These are phyloP conservation scores for Cladosporium cucumerinum DNA, from an alignment of 2,329 filamentous ascomycete species.

Conservation along the genomic window DNA sequence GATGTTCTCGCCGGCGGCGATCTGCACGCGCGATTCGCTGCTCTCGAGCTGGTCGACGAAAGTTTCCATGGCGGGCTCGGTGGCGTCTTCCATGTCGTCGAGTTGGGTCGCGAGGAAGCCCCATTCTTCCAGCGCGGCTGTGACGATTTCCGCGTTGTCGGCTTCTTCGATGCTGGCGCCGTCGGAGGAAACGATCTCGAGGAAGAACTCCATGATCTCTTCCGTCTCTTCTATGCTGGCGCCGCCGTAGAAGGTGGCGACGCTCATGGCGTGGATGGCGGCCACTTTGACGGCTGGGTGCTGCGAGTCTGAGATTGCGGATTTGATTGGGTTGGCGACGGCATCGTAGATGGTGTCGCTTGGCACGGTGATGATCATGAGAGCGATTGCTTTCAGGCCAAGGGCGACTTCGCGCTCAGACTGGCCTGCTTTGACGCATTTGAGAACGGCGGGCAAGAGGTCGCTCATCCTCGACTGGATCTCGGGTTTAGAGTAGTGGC, in stretches of 20 bases:
- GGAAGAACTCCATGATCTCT: constrained; percentile 69
- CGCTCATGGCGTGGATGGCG: constrained; percentile 69
- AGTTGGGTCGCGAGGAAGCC: constrained; percentile 74
- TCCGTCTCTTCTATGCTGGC: constrained; percentile 63
- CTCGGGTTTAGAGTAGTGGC: constrained; percentile 63
- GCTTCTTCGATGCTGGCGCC: constrained; percentile 68
- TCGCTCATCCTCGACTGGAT: constrained; percentile 59
- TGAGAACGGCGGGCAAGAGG: constrained; percentile 62
- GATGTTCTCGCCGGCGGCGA: constrained; percentile 74
- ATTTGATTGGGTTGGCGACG: constrained; percentile 57
- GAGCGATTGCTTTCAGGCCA: constrained; percentile 67
- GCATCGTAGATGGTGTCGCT: constrained; percentile 65
- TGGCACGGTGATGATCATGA: constrained; percentile 66
- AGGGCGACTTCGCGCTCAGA: constrained; percentile 66
- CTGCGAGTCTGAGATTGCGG: constrained; percentile 63
- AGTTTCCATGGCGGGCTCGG: constrained; percentile 70
- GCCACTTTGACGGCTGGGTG: constrained; percentile 63
- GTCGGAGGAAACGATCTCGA: constrained; percentile 77
- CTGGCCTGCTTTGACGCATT: constrained; percentile 65
- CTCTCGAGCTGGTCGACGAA: constrained; percentile 85
- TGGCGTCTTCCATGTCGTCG: constrained; percentile 68
- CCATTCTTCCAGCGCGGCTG: constrained; percentile 74
- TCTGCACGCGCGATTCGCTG: constrained; percentile 67
- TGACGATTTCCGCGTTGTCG: constrained; percentile 68
- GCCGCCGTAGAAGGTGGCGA: constrained; percentile 73